Conservation (phyloP, 495 filamentous ascomycete genomes). For the Talaromyces borbonicus region DNA sequence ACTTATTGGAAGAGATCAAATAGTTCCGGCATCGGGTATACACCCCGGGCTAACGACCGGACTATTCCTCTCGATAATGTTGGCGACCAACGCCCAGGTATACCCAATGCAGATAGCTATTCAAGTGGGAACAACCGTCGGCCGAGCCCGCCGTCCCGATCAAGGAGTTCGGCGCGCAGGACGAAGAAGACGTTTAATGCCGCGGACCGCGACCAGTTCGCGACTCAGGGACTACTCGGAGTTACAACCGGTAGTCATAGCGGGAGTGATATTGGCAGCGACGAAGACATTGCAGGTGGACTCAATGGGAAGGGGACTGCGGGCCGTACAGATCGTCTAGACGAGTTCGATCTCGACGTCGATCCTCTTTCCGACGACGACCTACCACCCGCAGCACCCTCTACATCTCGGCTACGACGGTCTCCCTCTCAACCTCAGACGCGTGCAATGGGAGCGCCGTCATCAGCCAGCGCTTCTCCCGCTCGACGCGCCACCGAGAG, state of each 20-base stretch:
- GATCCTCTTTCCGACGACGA: conserved; percentile 39
- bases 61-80: conserved; percentile 46
- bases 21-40: conserved; percentile 60
- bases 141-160: conserved; percentile 37
- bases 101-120: conserved; percentile 32
- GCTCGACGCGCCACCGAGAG: conserved; percentile 16
- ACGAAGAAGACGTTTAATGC: conserved; percentile 52
- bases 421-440: conserved; percentile 42
- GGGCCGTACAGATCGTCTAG: conserved; percentile 7
- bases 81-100: conserved; percentile 22
- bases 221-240: conserved; percentile 31
- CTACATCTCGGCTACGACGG: conserved; percentile 38
- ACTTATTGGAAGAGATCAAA: conserved; percentile 70
- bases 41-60: conserved; percentile 50
- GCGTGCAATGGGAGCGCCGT: conserved; percentile 15
- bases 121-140: conserved; percentile 45
- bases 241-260: conserved; percentile 39
- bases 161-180: conserved; percentile 35
- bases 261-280: conserved; percentile 38
- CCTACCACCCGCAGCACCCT: conserved; percentile 36
- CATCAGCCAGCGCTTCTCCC: conserved; percentile 24
- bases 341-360: conserved; percentile 35
- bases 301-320: background rate
- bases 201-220: conserved; percentile 29
- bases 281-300: conserved; percentile 49